Base-by-base conservation (phyloP, 31 red algal genomes). In the Asparagopsis taxiformis region DNA sequence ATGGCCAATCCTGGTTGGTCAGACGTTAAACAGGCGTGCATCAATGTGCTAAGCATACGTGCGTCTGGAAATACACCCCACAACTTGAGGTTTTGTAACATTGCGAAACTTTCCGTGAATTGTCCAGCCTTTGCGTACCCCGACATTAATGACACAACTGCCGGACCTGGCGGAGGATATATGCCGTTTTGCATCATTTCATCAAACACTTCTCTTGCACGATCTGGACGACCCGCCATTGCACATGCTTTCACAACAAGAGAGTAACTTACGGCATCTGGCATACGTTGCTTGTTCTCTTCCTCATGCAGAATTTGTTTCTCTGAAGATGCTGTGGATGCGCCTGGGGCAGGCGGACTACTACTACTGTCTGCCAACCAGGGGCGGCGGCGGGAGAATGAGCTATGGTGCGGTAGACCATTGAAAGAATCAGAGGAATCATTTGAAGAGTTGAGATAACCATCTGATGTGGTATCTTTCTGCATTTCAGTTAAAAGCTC, bases 401-500 rank as follows among this genome's bases (percentile, higher is more conserved):
- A n/a, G n/a, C n/a, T n/a, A n/a, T n/a, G n/a, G n/a, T n/a, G n/a
- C n/a, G n/a, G n/a, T n/a, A 59, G 19, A 7, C 55, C 55, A 59
- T 15, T 22, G 10, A 16, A 25, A 16, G 21, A n/a, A 59, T 21
- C 19, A 16, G 7, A 7, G 29, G 7, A 25, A 16, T 16, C 11
- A 39, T 41, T 8, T 7, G 8, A n/a, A 16, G 7, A 15, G 23
- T 51, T 8, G 28, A 8, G 19, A 19, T 41, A 17, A 67, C 62
- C 23, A 9, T 50, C 46, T 50, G 55, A 59, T 7, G 9, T 22
- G 29, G 9, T 16, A 9, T 22, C 55, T 25, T 9, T 59, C n/a
- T n/a, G n/a, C 73, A 77, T 77, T 49, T 77, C 59, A 24, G 68
- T 59, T n/a, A 66, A 38, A 13, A 77, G 37, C 37, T 62, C 73